Base-by-base conservation (phyloP, 2,329 filamentous ascomycete genomes). In the Pseudogymnoascus sp. region DNA sequence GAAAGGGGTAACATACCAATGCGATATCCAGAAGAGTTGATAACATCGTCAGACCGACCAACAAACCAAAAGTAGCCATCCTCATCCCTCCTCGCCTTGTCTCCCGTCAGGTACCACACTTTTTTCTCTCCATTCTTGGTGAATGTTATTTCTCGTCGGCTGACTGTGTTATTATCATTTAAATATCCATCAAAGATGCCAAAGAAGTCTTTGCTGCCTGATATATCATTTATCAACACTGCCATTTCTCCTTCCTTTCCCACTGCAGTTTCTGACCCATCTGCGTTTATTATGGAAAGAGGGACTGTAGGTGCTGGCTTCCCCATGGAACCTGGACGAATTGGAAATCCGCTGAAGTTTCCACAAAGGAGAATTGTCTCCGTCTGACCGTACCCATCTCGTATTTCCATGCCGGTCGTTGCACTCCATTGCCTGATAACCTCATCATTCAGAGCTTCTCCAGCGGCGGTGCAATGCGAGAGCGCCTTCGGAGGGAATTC, bases 321-420 rank as follows among this genome's bases (percentile, higher is more conserved):
- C 1, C 74, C 74, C 74, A 76, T 76, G 4, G 71, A 74, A 1
- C 74, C 74, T n/a, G 70, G 70, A 39, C 70, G 70, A 58, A 76
- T 70, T 8, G 64, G 60, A 20, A 63, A 68, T 6, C 70, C 72
- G 35, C 66, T 69, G 58, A 75, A 73, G 64, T 76, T 76, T 20
- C 72, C 74, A 60, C 74, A 76, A 2, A 75, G 65, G 7, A 76
- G 67, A 5, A 74, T 70, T 4, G 74, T 75, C 63, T 76, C 74
- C 14, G 72, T 75, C 64, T 76, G 74, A 9, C 74, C 74, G 58
- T 75, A 76, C 2, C 73, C 74, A 63, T 76, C 74, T 59, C 68
- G 71, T 39, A 76, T 76, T 57, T 74, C 68, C 54, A 74, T 65
- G 1, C 69, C 70, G 4, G 67, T 74, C 63, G 71, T 72, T 35